A percentile compares a stretch with the other conserved stretches of the same genome.
Evolutionary conservation across 768 basidiomycete species (phyloP).

Genomic region (Cyathus striatus): DNA sequence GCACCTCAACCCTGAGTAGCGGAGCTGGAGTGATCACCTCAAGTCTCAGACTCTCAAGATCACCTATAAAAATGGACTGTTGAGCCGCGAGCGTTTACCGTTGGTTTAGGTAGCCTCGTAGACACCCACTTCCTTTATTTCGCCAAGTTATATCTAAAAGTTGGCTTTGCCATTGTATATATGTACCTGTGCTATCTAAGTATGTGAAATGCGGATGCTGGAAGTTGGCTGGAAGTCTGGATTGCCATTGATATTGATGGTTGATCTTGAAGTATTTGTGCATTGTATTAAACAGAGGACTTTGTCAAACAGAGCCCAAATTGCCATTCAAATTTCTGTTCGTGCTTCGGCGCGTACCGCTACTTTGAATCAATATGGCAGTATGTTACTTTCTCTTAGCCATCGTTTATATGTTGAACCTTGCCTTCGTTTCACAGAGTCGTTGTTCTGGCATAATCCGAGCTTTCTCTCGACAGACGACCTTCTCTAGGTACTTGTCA

Average conservation of each 20-base stretch:
- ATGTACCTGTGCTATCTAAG: not conserved
- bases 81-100: too few relatives aligned
- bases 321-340: slow-evolving; percentile 28
- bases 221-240: not conserved
- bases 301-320: slow-evolving; percentile 26
- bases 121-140: too few relatives aligned
- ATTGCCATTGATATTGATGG: not conserved
- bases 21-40: too few relatives aligned
- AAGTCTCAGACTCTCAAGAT: too few relatives aligned
- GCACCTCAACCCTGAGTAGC: too few relatives aligned
- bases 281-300: too few relatives aligned
- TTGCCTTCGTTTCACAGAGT: slow-evolving; percentile 25
- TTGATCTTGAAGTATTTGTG: too few relatives aligned
- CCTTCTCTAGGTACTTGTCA: slow-evolving; percentile 27
- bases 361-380: slow-evolving; percentile 28
- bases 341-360: slow-evolving; percentile 15
- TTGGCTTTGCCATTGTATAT: too few relatives aligned
- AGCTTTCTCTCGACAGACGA: slow-evolving; percentile 33
- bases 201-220: not conserved
- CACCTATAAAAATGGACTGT: too few relatives aligned
- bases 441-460: slow-evolving; percentile 39
- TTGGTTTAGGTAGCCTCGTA: too few relatives aligned
- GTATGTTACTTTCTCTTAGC: slow-evolving; percentile 22
- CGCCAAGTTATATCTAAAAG: too few relatives aligned
- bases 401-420: not conserved